phyloP scores from a whole-genome alignment of 2,329 filamentous ascomycete species.

The Diplodia seriata region DNA sequence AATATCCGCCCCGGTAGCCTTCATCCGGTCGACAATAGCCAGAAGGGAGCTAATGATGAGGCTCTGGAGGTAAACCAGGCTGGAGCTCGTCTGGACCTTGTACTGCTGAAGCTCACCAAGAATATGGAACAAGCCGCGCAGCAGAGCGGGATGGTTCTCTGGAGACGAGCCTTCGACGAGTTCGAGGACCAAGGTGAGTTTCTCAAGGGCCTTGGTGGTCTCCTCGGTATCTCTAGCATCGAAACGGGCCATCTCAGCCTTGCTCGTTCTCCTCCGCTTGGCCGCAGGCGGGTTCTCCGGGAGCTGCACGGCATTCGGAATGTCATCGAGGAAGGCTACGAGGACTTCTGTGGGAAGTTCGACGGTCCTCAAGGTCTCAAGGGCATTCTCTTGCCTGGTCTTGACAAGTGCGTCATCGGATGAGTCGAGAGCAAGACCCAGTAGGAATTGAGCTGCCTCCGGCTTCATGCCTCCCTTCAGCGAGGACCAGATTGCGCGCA shows the following conservation, averaged over 20 bases:
- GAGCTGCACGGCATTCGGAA: constrained; percentile 76
- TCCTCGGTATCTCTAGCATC: constrained; percentile 69
- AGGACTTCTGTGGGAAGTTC: constrained; percentile 77
- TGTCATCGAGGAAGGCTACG: constrained; percentile 72
- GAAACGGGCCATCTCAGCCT: constrained; percentile 69
- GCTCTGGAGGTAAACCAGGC: constrained; percentile 88
- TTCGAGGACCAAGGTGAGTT: constrained; percentile 86
- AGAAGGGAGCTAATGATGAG: constrained; percentile 82
- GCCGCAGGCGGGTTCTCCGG: constrained; percentile 74
- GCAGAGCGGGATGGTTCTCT: constrained; percentile 75
- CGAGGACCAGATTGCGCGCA: constrained; percentile 74
- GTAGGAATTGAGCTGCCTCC: constrained; percentile 66
- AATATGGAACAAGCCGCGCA: constrained; percentile 80
- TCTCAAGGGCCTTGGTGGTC: constrained; percentile 71
- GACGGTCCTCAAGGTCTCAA: constrained; percentile 75
- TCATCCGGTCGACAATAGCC: constrained; percentile 81
- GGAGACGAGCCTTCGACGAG: constrained; percentile 82
- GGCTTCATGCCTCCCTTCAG: constrained; percentile 70
- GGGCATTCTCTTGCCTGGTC: constrained; percentile 62
- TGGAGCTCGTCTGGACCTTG: constrained; percentile 79
- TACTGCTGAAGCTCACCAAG: constrained; percentile 89
- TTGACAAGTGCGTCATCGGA: constrained; percentile 42
- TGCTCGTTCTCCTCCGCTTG: constrained; percentile 81
- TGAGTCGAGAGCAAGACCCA: constrained; percentile 65
- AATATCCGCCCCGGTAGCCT: constrained; percentile 65